These are phyloP conservation scores for Chaetomiaceae sp. DNA, from an alignment of 2,329 filamentous ascomycete genomes.

Conservation along the genomic window DNA sequence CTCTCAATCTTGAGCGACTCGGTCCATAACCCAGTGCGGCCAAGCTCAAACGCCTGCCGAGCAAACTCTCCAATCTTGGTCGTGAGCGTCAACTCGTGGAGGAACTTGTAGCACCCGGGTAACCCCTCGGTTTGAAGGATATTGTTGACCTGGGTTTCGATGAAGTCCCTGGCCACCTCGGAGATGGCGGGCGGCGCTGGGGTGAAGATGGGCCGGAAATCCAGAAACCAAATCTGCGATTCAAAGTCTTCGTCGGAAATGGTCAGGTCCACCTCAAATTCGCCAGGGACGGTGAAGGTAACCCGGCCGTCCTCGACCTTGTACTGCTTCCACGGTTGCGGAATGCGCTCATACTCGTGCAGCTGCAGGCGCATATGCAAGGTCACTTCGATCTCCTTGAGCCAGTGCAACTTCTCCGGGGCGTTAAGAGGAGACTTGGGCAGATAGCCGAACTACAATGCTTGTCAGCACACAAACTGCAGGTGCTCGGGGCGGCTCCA, in stretches of 20 bases:
- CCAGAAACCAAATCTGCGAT: constrained; percentile 90
- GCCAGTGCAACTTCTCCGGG: constrained; percentile 66
- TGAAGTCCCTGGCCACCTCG: constrained; percentile 56
- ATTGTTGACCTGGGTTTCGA: constrained; percentile 71
- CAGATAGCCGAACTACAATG: constrained; percentile 65
- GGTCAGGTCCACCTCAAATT: constrained; percentile 91
- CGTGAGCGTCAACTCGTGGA: constrained; percentile 84
- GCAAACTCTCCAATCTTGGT: constrained; percentile 83
- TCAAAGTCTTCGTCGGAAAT: constrained; percentile 79
- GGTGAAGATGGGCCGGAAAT: constrained; percentile 77
- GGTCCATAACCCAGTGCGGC: constrained; percentile 65
- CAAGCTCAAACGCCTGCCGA: constrained; percentile 69
- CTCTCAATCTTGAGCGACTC: constrained; percentile 73
- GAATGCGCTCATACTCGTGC: constrained; percentile 72
- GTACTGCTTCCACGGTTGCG: constrained; percentile 72
- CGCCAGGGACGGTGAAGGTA: constrained; percentile 75
- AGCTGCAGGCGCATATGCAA: constrained; percentile 80
- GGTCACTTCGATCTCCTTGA: constrained; percentile 78
- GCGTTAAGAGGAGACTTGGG: constrained; percentile 66
- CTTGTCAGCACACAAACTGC: constrained; percentile 24
- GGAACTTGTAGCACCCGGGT: constrained; percentile 73
- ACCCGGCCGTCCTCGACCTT: constrained; percentile 79
- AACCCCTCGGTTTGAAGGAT: constrained; percentile 67
- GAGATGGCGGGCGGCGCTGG: constrained; percentile 62
- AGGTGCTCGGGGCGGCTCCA: neutral